phyloP scores from a whole-genome alignment of 805 yeast species.

The Diddensiella santjacobensis region DNA sequence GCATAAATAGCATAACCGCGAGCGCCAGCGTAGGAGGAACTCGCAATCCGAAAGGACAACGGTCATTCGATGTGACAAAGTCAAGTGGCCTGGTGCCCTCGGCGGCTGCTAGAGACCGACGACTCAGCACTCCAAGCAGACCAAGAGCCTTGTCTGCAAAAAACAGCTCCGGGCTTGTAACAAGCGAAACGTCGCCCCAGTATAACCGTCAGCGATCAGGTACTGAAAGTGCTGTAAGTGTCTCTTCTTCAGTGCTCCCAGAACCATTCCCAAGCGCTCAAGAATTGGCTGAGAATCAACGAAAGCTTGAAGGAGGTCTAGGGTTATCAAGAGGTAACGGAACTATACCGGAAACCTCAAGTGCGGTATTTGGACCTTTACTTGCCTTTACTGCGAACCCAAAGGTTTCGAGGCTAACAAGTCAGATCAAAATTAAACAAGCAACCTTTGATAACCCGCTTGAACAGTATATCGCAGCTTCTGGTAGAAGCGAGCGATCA shows the following conservation, averaged over 20 bases:
- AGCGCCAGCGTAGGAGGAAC: background rate
- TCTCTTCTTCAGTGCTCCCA: background rate
- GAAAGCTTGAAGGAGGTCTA: background rate
- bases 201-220: background rate
- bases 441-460: conserved; percentile 32
- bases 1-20: conserved; percentile 1
- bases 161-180: background rate
- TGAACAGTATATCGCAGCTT: conserved; percentile 34
- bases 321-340: background rate
- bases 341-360: background rate
- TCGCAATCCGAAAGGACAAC: conserved; percentile 7
- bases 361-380: background rate
- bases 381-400: background rate
- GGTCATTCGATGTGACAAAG: conserved; percentile 15
- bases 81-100: background rate
- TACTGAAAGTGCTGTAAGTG: conserved; percentile 2
- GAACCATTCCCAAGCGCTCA: background rate
- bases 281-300: background rate
- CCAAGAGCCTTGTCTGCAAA: conserved; percentile 10
- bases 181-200: background rate
- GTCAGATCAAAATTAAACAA: conserved; percentile 30
- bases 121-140: conserved; percentile 12
- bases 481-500: conserved; percentile 34
- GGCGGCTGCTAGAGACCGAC: conserved; percentile 4
- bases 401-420: conserved; percentile 22